A percentile compares a stretch with the other conserved stretches of the same genome.
phyloP scores from a whole-genome alignment of 345 rosid species.

The Corchorus capsularis region DNA sequence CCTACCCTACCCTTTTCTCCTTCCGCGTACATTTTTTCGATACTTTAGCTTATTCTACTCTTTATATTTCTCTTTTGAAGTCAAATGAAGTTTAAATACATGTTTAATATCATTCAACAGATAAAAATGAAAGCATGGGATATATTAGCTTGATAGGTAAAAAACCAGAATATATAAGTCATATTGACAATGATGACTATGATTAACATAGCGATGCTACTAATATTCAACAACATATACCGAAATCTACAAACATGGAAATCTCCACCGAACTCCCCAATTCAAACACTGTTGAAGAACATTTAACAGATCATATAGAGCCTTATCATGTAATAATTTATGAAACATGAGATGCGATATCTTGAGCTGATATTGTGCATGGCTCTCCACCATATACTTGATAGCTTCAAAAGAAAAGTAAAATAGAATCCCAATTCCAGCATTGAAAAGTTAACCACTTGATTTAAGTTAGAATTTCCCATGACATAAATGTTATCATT shows the following conservation, averaged over 20 bases:
- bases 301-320: no score
- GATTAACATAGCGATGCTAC: slow-evolving; percentile 13
- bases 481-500: slow-evolving; percentile 18
- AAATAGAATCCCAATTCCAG: no score
- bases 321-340: no score
- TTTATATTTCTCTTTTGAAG: background rate
- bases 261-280: no score
- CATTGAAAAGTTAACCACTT: no score
- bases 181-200: background rate
- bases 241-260: background rate
- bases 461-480: no score
- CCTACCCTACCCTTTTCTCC: slow-evolving; percentile 11
- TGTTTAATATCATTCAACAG: background rate
- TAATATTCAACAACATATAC: slow-evolving; percentile 2
- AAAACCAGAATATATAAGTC: background rate
- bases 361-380: no score
- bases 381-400: no score
- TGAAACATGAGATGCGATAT: no score
- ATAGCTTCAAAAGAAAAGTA: no score
- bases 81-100: slow-evolving; percentile 8
- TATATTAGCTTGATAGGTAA: background rate
- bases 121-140: background rate
- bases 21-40: background rate
- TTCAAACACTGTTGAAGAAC: no score
- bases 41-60: no score